A percentile compares a stretch with the other conserved stretches of the same genome.
These are phyloP conservation scores for Pachyrhizus erosus DNA, from an alignment of 306 rosid genomes.

Conservation along the genomic window DNA sequence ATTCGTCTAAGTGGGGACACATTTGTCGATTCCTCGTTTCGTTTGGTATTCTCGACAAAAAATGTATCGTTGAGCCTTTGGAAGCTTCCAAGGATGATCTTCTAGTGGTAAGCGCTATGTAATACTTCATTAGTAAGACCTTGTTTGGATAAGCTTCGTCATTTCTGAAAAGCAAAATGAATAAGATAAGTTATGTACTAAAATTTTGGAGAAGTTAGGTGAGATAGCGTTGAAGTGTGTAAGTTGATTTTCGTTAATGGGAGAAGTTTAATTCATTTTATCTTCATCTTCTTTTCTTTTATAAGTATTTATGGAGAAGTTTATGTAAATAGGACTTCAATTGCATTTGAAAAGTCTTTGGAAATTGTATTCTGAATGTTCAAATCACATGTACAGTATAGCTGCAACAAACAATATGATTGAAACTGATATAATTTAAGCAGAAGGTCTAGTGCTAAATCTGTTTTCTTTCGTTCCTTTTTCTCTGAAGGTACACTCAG, in stretches of 20 bases:
- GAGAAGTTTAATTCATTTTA: background rate
- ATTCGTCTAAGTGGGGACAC: slow-evolving; percentile 90
- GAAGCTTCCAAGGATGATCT: slow-evolving; percentile 90
- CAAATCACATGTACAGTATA: background rate
- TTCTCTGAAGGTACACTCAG: slow-evolving; percentile 76
- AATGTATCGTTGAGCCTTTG: slow-evolving; percentile 71
- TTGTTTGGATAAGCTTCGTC: background rate
- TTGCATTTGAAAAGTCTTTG: background rate
- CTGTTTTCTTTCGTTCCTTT: slow-evolving; percentile 38
- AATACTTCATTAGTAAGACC: background rate
- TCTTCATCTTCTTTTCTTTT: background rate
- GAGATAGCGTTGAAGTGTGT: background rate
- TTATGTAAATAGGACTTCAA: background rate
- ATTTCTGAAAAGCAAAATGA: background rate
- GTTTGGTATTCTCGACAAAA: slow-evolving; percentile 57
- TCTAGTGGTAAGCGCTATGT: slow-evolving; percentile 69
- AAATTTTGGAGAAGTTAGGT: background rate
- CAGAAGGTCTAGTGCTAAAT: slow-evolving; percentile 12
- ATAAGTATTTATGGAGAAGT: background rate
- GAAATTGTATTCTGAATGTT: background rate
- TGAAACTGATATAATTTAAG: slow-evolving; percentile 25
- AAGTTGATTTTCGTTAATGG: background rate
- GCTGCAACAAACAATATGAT: slow-evolving; percentile 9
- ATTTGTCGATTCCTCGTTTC: slow-evolving; percentile 66
- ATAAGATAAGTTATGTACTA: background rate